Evolutionary conservation across 2,329 filamentous ascomycete species (phyloP).

Genomic region (Whalleya microplaca): DNA sequence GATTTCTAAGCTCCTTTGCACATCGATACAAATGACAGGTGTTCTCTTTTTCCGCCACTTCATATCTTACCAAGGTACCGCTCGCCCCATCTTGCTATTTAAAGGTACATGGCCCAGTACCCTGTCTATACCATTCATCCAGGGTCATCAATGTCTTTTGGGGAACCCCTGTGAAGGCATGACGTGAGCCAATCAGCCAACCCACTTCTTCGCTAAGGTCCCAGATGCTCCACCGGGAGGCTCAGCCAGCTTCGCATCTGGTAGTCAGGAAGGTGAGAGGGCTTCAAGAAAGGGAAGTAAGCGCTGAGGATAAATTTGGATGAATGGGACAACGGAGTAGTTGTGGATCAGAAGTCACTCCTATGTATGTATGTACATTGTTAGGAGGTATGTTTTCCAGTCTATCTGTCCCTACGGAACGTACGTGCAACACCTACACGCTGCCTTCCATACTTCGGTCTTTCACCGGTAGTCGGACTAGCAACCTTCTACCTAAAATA

Average conservation of each 20-base stretch:
- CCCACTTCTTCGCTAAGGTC: not conserved
- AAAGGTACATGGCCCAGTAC: not conserved
- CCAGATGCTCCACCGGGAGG: not conserved
- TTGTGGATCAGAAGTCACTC: too few relatives aligned
- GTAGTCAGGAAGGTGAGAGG: not conserved
- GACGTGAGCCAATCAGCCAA: not conserved
- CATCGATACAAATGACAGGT: slow-evolving; percentile 29
- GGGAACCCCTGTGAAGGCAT: slow-evolving; percentile 17
- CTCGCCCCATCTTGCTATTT: not conserved
- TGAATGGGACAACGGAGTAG: not conserved
- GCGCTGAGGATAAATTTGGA: not conserved
- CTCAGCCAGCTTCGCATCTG: not conserved
- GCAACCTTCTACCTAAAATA: too few relatives aligned
- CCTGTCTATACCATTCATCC: too few relatives aligned
- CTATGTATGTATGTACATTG: too few relatives aligned
- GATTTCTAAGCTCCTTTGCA: slow-evolving; percentile 7
- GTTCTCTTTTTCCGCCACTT: slow-evolving; percentile 30
- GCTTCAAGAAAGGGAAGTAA: not conserved
- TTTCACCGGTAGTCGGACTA: too few relatives aligned
- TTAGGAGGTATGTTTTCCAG: too few relatives aligned
- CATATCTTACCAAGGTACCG: slow-evolving; percentile 2
- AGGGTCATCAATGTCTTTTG: slow-evolving; percentile 4
- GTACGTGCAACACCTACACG: too few relatives aligned
- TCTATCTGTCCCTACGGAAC: too few relatives aligned
- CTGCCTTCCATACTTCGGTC: too few relatives aligned